phyloP scores from a whole-genome alignment of 2,329 filamentous ascomycete genomes.

The Chaetomium sp. region DNA sequence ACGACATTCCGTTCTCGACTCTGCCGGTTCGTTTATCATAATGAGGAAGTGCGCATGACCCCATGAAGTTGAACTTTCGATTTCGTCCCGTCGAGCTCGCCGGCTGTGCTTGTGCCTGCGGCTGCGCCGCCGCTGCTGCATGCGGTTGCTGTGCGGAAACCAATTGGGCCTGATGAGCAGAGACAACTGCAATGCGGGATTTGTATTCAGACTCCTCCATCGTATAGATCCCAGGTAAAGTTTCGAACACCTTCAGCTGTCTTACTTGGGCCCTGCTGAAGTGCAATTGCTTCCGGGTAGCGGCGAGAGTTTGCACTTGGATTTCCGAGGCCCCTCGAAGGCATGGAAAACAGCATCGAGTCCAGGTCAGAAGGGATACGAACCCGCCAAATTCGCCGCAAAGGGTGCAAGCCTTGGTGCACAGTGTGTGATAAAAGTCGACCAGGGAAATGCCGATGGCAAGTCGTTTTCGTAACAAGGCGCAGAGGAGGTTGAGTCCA shows the following conservation, averaged over 20 bases:
- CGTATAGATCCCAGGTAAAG: constrained; percentile 25
- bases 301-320: constrained; percentile 20
- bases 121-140: neutral
- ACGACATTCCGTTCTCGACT: constrained; percentile 28
- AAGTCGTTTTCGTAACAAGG: constrained; percentile 26
- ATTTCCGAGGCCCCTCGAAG: constrained; percentile 20
- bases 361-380: constrained; percentile 25
- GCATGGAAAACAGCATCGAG: constrained; percentile 27
- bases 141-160: neutral
- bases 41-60: constrained; percentile 25
- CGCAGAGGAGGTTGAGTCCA: constrained; percentile 27
- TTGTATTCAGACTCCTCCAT: constrained; percentile 2
- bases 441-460: constrained; percentile 22
- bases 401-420: constrained; percentile 24
- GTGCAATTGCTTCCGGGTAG: constrained; percentile 17
- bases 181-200: constrained; percentile 10
- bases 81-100: constrained; percentile 16
- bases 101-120: constrained; percentile 8
- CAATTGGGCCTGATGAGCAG: constrained; percentile 3
- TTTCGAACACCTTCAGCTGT: constrained; percentile 25
- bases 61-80: constrained; percentile 26
- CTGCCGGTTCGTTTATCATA: constrained; percentile 23
- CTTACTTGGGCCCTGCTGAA: constrained; percentile 18
- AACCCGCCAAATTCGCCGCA: constrained; percentile 25
- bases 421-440: constrained; percentile 24